Percentiles rank a stretch among this genome's conserved stretches.
These are phyloP conservation scores for Ceriops zippeliana DNA, from an alignment of 345 rosid species.

Conservation along the genomic window DNA sequence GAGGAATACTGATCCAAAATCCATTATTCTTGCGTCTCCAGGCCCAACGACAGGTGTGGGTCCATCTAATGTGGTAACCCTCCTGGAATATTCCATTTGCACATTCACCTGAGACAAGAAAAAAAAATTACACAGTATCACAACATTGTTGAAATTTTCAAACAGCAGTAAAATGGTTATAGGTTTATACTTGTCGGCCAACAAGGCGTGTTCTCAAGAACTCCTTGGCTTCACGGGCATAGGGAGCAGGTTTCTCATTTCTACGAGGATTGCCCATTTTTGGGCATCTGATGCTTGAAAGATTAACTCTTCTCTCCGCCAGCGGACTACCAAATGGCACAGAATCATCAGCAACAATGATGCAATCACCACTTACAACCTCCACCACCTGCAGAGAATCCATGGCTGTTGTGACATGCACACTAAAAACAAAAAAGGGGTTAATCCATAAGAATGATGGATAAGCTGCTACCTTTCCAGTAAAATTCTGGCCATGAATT, in stretches of 20 bases:
- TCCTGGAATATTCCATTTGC: constrained; percentile 95
- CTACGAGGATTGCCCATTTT: constrained; percentile 85
- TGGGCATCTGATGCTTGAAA: constrained; percentile 91
- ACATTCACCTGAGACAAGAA: constrained; percentile 61
- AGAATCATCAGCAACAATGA: constrained; percentile 89
- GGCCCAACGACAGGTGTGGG: constrained; percentile 45
- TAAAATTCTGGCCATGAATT: constrained; percentile 81
- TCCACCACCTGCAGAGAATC: constrained; percentile 68
- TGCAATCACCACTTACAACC: constrained; percentile 95
- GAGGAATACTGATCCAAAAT: constrained; percentile 90
- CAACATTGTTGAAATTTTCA: not conserved
- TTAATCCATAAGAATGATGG: not conserved
- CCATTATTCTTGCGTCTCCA: constrained; percentile 73
- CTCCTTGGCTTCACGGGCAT: constrained; percentile 93
- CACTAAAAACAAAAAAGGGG: not conserved
- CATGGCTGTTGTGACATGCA: constrained; percentile 1
- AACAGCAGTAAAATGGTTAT: not conserved
- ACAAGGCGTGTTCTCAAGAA: constrained; percentile 75
- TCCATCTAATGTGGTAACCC: constrained; percentile 62
- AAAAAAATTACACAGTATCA: not conserved
- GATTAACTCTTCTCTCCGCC: constrained; percentile 88
- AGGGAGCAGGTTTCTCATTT: constrained; percentile 87
- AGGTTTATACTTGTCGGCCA: constrained; percentile 57
- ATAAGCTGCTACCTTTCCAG: constrained; percentile 63
- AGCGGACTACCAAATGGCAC: constrained; percentile 69